These are phyloP conservation scores for Hyparrhenia diplandra DNA, from an alignment of 176 grass and related monocot species.

Conservation along the genomic window DNA sequence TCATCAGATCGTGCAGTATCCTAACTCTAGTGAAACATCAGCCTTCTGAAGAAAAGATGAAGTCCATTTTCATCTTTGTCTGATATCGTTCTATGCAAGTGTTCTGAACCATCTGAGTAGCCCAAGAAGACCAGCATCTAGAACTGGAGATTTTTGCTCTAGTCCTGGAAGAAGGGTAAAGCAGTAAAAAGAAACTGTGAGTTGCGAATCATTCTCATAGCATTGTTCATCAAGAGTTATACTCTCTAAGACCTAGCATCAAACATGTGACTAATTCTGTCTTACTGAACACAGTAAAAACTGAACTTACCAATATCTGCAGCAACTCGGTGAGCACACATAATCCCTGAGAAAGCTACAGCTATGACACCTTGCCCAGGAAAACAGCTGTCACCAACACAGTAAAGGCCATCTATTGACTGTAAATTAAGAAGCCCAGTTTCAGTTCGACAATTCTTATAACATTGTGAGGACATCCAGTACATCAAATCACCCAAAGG, in stretches of 20 bases:
- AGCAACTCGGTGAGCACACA: constrained; percentile 96
- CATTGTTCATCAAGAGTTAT: neutral
- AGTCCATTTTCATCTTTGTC: neutral
- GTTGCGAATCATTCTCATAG: neutral
- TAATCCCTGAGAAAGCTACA: constrained; percentile 92
- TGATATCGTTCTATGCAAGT: constrained; percentile 30
- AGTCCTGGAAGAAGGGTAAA: constrained; percentile 49
- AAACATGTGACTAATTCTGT: neutral
- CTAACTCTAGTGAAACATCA: too few relatives aligned
- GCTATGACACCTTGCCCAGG: constrained; percentile 96
- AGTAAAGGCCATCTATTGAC: constrained; percentile 92
- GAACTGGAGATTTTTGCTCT: constrained; percentile 71
- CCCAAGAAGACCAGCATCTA: constrained; percentile 77
- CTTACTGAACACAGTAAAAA: neutral
- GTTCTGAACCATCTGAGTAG: constrained; percentile 83
- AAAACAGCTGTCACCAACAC: constrained; percentile 95
- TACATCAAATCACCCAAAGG: neutral
- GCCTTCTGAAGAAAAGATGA: too few relatives aligned
- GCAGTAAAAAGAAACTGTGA: neutral
- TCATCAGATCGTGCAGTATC: neutral
- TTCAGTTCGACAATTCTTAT: constrained; percentile 27
- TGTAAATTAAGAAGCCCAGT: constrained; percentile 28
- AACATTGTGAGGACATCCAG: neutral
- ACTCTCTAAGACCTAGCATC: neutral
- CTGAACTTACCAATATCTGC: constrained; percentile 76